These are phyloP conservation scores for Cytospora piceae DNA, from an alignment of 2,329 filamentous ascomycete genomes.

Conservation along the genomic window DNA sequence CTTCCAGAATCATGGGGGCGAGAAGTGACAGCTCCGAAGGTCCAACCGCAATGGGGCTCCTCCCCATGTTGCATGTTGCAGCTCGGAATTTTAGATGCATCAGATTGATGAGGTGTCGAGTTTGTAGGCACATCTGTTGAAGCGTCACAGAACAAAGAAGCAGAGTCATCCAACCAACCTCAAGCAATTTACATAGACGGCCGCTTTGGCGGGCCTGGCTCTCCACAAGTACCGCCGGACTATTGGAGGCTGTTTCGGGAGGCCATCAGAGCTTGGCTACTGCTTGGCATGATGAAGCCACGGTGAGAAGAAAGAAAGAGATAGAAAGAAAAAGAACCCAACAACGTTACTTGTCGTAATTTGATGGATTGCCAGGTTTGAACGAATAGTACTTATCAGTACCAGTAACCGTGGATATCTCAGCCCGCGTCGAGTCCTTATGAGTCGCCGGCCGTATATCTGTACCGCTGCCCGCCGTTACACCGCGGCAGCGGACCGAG, in stretches of 20 bases:
- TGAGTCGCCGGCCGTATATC: conserved; percentile 12
- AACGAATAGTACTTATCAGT: not conserved
- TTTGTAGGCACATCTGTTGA: conserved; percentile 10
- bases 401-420: conserved; percentile 3
- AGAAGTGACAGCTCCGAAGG: not conserved
- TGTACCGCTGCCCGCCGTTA: conserved; percentile 23
- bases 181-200: not conserved
- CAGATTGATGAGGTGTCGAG: conserved; percentile 3
- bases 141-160: not conserved
- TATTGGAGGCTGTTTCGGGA: conserved; percentile 15
- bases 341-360: conserved; percentile 2
- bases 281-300: not conserved
- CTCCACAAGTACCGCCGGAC: not conserved
- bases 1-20: conserved; percentile 25
- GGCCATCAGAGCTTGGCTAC: conserved; percentile 2
- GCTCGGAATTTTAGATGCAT: not conserved
- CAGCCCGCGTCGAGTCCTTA: conserved; percentile 20
- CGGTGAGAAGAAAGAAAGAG: not conserved
- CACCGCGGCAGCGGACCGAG: conserved; percentile 27
- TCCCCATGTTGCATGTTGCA: not conserved
- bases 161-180: conserved; percentile 1
- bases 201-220: not conserved
- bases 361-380: conserved; percentile 4
- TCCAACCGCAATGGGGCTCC: conserved; percentile 1
- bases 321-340: not conserved